Evolutionary conservation across 116 monocot species (phyloP).

Genomic region (Phalaenopsis hybrid): DNA sequence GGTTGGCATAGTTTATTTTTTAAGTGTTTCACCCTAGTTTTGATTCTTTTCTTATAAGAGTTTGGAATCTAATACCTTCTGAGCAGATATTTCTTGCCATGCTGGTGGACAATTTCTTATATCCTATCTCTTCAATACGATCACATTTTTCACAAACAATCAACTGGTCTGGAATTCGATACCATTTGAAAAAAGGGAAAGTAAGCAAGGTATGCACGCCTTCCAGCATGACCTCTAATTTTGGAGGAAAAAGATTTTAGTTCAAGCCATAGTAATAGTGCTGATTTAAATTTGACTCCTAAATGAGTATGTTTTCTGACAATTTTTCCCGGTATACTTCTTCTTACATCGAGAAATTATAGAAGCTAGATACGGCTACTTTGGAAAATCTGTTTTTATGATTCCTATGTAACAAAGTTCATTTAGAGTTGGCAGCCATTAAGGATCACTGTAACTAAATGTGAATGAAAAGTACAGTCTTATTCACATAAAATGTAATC

Average conservation of each 20-base stretch:
- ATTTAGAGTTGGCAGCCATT: no score
- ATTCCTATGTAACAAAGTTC: no score
- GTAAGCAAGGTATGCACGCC: slow-evolving; percentile 54
- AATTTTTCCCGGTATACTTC: not conserved
- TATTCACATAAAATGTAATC: no score
- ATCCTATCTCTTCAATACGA: slow-evolving; percentile 70
- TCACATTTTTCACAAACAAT: slow-evolving; percentile 89
- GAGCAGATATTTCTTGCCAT: slow-evolving; percentile 78
- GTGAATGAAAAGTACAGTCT: no score
- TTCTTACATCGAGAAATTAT: no score
- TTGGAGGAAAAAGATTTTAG: not conserved
- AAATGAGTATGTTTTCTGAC: not conserved
- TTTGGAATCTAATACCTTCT: slow-evolving; percentile 6
- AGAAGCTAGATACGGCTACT: no score
- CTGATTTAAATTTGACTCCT: not conserved
- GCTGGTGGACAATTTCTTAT: slow-evolving; percentile 96
- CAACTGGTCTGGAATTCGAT: slow-evolving; percentile 91
- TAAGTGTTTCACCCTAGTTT: not conserved
- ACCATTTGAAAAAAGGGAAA: slow-evolving; percentile 80
- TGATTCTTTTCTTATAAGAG: not conserved
- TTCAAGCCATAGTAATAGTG: not conserved
- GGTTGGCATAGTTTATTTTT: no score
- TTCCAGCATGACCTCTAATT: not conserved
- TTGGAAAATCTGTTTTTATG: no score
- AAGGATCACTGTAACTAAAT: no score